phyloP scores from a whole-genome alignment of 1,284 basidiomycete genomes.

The Quambalaria eucalypti region DNA sequence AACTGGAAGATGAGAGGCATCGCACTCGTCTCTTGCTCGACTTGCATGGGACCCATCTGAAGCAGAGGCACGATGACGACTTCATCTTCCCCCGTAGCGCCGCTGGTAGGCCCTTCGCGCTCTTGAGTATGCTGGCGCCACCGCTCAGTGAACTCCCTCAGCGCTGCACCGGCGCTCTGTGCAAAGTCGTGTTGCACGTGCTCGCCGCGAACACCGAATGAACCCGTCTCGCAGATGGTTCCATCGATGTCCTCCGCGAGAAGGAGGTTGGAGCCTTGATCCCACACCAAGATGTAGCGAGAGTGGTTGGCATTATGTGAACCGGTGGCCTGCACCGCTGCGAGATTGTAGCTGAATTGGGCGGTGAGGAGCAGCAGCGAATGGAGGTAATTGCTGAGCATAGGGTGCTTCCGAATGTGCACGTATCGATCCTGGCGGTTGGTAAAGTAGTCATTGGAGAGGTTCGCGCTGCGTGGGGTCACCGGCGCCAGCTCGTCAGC shows the following conservation, averaged over 20 bases:
- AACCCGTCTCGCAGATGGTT: background rate
- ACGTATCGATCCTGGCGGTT: constrained; percentile 91
- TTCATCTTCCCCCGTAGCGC: background rate
- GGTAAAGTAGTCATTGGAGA: constrained; percentile 87
- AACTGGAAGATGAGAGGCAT: constrained; percentile 22
- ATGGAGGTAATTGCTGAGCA: constrained; percentile 71
- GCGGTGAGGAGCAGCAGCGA: constrained; percentile 65
- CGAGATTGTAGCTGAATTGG: constrained; percentile 61
- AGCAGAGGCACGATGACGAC: constrained; percentile 44
- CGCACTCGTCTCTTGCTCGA: constrained; percentile 46
- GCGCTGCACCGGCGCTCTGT: background rate
- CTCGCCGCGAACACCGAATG: background rate
- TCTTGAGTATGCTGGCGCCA: background rate
- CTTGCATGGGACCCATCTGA: constrained; percentile 47
- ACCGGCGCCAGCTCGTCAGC: too few species aligned
- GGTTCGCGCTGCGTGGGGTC: constrained; percentile 65
- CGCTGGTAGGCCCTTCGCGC: background rate
- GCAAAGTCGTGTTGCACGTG: background rate
- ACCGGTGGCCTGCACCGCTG: background rate
- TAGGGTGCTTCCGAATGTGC: constrained; percentile 59
- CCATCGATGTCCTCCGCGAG: constrained; percentile 12
- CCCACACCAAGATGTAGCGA: constrained; percentile 27
- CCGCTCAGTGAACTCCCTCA: background rate
- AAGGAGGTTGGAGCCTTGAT: constrained; percentile 21
- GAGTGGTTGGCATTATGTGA: constrained; percentile 2